Percentiles rank a stretch among this genome's conserved stretches.
These are phyloP conservation scores for Gypsophila paniculata DNA, from an alignment of 179 eudicot species.

Conservation along the genomic window DNA sequence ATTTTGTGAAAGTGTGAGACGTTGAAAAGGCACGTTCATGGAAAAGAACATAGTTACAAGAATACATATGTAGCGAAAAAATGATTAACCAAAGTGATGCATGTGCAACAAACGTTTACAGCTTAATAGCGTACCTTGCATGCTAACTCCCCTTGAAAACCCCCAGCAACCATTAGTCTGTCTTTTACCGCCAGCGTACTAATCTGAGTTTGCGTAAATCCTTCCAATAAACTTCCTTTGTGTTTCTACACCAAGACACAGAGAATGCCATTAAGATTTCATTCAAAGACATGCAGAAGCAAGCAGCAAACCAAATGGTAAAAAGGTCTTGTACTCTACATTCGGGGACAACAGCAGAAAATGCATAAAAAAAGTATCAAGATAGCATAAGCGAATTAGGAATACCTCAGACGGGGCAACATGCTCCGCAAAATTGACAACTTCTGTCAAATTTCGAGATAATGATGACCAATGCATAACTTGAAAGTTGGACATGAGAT, in stretches of 20 bases:
- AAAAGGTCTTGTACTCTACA: neutral
- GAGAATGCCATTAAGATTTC: slow-evolving; percentile 1
- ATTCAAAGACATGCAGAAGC: slow-evolving; percentile 4
- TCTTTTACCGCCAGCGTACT: slow-evolving; percentile 75
- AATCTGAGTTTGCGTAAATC: slow-evolving; percentile 75
- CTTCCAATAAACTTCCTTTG: slow-evolving; percentile 68
- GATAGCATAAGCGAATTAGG: neutral
- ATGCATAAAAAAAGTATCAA: neutral
- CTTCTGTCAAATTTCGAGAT: slow-evolving; percentile 54
- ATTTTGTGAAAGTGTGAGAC: neutral
- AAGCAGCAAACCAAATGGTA: neutral
- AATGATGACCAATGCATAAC: slow-evolving; percentile 86
- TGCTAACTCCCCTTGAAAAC: slow-evolving; percentile 75
- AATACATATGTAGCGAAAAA: neutral
- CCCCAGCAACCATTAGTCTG: slow-evolving; percentile 82
- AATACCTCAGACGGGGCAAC: slow-evolving; percentile 71
- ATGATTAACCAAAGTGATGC: neutral
- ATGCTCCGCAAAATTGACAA: slow-evolving; percentile 72
- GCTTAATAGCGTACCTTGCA: slow-evolving; percentile 54
- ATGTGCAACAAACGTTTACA: neutral
- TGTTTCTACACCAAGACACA: slow-evolving; percentile 47
- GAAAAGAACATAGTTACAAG: too few species aligned
- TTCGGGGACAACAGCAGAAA: neutral
- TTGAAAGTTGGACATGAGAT: slow-evolving; percentile 75
- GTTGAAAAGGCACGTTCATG: neutral